Base-by-base conservation (phyloP, 192 early-diverging fungal species). In the Coemansia sp. region DNA sequence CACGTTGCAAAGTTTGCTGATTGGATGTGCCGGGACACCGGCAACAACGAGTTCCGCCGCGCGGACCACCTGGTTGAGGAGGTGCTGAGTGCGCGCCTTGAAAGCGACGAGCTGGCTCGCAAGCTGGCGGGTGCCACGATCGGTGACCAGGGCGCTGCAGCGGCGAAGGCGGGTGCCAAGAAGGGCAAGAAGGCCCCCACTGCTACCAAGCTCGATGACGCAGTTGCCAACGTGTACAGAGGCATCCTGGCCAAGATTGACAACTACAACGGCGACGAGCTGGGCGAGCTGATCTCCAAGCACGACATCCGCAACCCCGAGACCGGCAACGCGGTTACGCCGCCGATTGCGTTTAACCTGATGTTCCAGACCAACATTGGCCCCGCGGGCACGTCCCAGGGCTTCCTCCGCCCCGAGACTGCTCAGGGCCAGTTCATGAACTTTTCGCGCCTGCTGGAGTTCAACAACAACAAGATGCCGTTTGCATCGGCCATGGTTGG, bases 361-460 rank as follows among this genome's bases (percentile, higher is more conserved):
- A 99, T 99, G 95, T 99, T 99, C 68, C 89, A 93, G 50, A 95
- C 89, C 56, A 93, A 84, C 77, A 98, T 99, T 69, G 97, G 97
- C 58, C 97, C 97, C 53, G 96, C 95, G 38, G 97, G 97, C 53
- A 85, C 94, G 29, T 79, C 93, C 66, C 91, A 93, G 80, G 93
- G 94, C 56, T 98, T 88, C 78, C 84, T 99, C 60, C 88, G 97
- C 22, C 97, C 97, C 40, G 97, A 99, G 80, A 99, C 97, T n/a
- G 95, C 97, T 28, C 97, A 99, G 83, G 97, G 97, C 67, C 97
- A 99, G 78, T 99, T 99, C 73, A 77, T 99, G 56, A 98, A 98
- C 85, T 99, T 99, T 67, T 92, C 95, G 82, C 83, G 86, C 19
- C 84, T 99, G 40, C 85, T 98, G 46, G 97, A 99, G 69, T 95